Conservation (phyloP, 495 filamentous ascomycete genomes). For the Podospora fimiseda region DNA sequence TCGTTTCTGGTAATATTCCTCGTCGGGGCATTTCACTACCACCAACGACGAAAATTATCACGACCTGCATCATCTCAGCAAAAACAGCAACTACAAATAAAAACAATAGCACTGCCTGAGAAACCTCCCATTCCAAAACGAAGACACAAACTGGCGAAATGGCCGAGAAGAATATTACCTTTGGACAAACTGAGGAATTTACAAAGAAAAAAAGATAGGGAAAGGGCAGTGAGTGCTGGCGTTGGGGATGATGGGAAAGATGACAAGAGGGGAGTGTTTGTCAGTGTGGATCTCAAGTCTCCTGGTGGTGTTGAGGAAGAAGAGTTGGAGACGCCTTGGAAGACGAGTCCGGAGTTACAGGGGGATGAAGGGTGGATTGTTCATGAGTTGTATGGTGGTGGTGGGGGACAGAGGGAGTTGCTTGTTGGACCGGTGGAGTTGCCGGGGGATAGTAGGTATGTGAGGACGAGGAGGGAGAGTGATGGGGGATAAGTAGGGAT, state of each 20-base stretch:
- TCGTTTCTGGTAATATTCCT: not conserved
- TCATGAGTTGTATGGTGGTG: constrained; percentile 8
- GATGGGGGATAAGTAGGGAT: not conserved
- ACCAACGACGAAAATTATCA: not conserved
- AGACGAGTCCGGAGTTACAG: not conserved
- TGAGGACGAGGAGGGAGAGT: not conserved
- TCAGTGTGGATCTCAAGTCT: not conserved
- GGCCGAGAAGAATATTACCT: too few relatives aligned
- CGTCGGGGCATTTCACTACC: not conserved
- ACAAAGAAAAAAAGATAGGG: too few relatives aligned
- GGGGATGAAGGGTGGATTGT: constrained; percentile 6
- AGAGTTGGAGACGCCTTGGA: not conserved
- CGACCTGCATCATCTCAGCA: too few relatives aligned
- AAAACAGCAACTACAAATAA: not conserved
- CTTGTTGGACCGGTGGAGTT: not conserved
- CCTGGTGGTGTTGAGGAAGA: not conserved
- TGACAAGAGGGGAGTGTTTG: constrained; percentile 5
- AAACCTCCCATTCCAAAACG: too few relatives aligned
- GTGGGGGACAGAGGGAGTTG: not conserved
- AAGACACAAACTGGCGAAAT: too few relatives aligned
- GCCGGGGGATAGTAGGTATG: not conserved
- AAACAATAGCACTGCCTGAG: too few relatives aligned
- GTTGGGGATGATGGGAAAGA: too few relatives aligned
- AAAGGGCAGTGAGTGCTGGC: too few relatives aligned
- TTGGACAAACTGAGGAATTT: too few relatives aligned